Evolutionary conservation across 78 protist species (phyloP).

Genomic region (Isochrysis galbana): DNA sequence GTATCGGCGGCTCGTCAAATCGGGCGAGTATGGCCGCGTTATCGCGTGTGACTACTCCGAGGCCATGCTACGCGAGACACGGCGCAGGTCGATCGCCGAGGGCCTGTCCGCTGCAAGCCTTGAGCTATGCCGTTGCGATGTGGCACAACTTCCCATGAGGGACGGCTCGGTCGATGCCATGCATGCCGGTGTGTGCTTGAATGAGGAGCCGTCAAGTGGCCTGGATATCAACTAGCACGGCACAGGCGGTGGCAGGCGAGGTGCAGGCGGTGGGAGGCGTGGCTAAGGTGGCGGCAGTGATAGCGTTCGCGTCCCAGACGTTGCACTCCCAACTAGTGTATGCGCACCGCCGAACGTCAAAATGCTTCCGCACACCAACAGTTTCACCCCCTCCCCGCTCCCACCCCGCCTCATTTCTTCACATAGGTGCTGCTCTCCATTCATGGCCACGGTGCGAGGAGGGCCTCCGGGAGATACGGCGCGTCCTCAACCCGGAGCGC

Average conservation of each 20-base stretch:
- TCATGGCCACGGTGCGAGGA: not conserved
- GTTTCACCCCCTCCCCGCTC: too few species aligned
- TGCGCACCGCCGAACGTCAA: too few species aligned
- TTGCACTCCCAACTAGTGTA: too few species aligned
- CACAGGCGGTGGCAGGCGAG: not conserved
- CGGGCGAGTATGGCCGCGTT: not conserved
- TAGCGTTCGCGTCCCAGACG: too few species aligned
- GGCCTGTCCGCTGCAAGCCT: not conserved
- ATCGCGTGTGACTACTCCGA: not conserved
- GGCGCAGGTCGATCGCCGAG: not conserved
- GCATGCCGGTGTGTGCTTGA: constrained; percentile 4
- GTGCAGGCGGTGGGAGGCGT: too few species aligned
- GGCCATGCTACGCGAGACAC: not conserved
- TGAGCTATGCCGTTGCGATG: not conserved
- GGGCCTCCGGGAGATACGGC: not conserved
- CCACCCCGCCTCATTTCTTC: too few species aligned
- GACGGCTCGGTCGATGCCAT: not conserved
- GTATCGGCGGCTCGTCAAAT: not conserved
- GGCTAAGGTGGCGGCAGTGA: too few species aligned
- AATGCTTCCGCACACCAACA: too few species aligned
- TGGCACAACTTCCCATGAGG: not conserved
- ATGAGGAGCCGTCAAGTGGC: not conserved
- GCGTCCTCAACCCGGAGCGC: not conserved
- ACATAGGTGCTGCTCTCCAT: not conserved
- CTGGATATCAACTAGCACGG: not conserved